Conservation (phyloP, 495 filamentous ascomycete species). For the Annulohypoxylon nitens region DNA sequence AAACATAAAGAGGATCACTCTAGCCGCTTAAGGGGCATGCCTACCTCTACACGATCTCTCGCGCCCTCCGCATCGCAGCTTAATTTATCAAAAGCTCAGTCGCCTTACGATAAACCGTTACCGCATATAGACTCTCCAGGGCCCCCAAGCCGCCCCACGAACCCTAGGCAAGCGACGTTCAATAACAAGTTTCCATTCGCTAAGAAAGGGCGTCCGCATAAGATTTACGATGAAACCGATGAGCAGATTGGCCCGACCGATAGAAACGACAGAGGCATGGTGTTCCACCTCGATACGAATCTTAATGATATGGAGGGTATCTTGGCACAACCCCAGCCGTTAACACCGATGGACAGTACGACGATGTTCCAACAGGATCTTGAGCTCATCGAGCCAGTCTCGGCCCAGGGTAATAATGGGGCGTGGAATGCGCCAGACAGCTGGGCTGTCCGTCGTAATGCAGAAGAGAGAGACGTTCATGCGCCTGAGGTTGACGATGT, state of each 20-base stretch:
- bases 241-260: constrained; percentile 62
- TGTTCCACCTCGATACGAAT: constrained; percentile 84
- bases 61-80: constrained; percentile 61
- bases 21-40: constrained; percentile 65
- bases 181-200: constrained; percentile 68
- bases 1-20: constrained; percentile 70
- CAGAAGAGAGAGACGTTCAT: constrained; percentile 66
- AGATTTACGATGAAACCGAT: constrained; percentile 59
- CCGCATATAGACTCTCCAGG: constrained; percentile 45
- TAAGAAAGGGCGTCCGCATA: constrained; percentile 58
- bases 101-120: constrained; percentile 61
- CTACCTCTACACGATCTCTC: constrained; percentile 67
- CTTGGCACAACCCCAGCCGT: constrained; percentile 71
- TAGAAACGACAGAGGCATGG: constrained; percentile 57
- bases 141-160: constrained; percentile 47
- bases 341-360: constrained; percentile 70
- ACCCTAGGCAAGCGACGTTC: constrained; percentile 68
- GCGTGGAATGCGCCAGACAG: constrained; percentile 93
- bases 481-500: constrained; percentile 71
- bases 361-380: constrained; percentile 66
- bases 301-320: constrained; percentile 88
- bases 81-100: constrained; percentile 64
- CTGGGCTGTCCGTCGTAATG: constrained; percentile 83
- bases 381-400: constrained; percentile 47
- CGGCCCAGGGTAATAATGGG: constrained; percentile 58